Percentiles rank a stretch among this genome's conserved stretches.
These are phyloP conservation scores for Penicillium sp. DNA, from an alignment of 2,329 filamentous ascomycete genomes.

Conservation along the genomic window DNA sequence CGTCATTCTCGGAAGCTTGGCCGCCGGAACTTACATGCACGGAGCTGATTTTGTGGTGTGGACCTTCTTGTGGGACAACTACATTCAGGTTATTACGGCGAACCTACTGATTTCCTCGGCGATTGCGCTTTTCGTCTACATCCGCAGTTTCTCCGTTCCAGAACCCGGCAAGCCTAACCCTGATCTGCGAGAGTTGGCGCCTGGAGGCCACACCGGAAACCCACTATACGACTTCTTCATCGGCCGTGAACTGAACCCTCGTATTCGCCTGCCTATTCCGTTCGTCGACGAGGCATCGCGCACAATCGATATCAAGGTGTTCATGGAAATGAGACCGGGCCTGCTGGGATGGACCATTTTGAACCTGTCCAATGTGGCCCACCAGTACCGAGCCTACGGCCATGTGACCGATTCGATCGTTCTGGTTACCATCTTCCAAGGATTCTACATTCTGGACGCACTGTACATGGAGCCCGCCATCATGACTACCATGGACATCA, in stretches of 20 bases:
- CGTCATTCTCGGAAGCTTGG: conserved; percentile 67
- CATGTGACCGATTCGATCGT: conserved; percentile 82
- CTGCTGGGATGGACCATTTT: conserved; percentile 86
- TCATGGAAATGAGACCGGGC: conserved; percentile 86
- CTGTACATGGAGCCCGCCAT: conserved; percentile 86
- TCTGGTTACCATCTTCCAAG: conserved; percentile 73
- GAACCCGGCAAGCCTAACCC: conserved; percentile 59
- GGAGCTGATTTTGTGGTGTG: conserved; percentile 83
- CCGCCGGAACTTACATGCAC: conserved; percentile 70
- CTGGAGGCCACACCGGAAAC: conserved; percentile 79
- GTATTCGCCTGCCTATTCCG: conserved; percentile 64
- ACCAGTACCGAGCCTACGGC: conserved; percentile 83
- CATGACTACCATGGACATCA: conserved; percentile 92
- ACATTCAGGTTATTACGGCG: conserved; percentile 77
- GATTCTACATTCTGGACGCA: conserved; percentile 78
- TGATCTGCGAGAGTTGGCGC: conserved; percentile 72
- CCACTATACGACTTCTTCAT: conserved; percentile 95
- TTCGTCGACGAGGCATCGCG: conserved; percentile 60
- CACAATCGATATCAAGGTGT: conserved; percentile 86
- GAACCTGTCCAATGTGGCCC: conserved; percentile 78
- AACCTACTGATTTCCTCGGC: conserved; percentile 74
- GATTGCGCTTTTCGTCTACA: conserved; percentile 76
- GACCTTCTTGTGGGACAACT: conserved; percentile 92
- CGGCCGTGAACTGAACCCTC: conserved; percentile 90
- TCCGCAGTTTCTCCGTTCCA: conserved; percentile 77